These are phyloP conservation scores for Cucurbitaria berberidis DNA, from an alignment of 2,329 filamentous ascomycete genomes.

Conservation along the genomic window DNA sequence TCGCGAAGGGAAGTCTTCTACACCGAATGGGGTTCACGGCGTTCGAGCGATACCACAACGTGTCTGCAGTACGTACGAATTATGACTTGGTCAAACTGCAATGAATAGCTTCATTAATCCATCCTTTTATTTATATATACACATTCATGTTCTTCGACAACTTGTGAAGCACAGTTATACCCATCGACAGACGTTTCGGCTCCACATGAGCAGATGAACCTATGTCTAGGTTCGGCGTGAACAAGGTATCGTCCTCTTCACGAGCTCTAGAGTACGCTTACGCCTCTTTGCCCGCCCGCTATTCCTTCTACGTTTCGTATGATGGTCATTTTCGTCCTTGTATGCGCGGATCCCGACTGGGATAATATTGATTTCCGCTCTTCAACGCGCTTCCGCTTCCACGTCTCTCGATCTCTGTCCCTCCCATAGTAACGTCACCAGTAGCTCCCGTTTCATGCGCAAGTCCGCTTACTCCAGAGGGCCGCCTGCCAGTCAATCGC, in stretches of 20 bases:
- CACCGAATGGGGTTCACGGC: slow-evolving; percentile 1
- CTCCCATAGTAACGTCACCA: neutral
- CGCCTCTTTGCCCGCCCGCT: no score
- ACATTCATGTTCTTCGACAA: no score
- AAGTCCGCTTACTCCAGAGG: neutral
- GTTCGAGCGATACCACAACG: slow-evolving; percentile 17
- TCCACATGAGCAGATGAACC: no score
- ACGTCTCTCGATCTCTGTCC: neutral
- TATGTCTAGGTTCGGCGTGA: no score
- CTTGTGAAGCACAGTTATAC: no score
- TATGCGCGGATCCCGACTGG: neutral
- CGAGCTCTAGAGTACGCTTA: no score
- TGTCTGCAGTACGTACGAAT: neutral
- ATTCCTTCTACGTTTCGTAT: no score
- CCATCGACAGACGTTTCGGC: no score
- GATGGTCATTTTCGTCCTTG: neutral
- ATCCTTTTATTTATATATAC: neutral
- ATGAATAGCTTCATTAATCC: neutral
- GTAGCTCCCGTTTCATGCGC: neutral
- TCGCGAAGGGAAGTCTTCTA: neutral
- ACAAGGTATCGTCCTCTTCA: no score
- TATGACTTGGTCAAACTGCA: neutral
- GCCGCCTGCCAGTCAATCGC: neutral
- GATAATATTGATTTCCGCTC: neutral
- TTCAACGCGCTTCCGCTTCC: neutral